Conservation (phyloP, 208 protist species). For the Crithidia acanthocephali region DNA sequence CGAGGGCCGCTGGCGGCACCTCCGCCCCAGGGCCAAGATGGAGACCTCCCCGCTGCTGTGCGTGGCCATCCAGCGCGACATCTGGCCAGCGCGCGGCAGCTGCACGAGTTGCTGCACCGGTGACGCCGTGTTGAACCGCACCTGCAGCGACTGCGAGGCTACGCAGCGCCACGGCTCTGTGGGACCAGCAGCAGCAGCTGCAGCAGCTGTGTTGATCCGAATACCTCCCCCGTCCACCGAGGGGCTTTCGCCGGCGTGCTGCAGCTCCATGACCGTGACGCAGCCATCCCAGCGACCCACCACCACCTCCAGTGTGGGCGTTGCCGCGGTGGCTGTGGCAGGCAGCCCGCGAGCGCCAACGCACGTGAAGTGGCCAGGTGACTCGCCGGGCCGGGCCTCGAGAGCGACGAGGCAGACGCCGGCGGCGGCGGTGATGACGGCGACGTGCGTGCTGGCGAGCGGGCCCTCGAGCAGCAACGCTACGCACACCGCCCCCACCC, state of each 20-base stretch:
- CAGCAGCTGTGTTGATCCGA: no score
- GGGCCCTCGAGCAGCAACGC: constrained; percentile 10
- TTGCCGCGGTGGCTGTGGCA: neutral
- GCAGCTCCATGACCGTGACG: constrained; percentile 18
- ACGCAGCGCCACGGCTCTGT: constrained; percentile 19
- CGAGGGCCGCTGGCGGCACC: neutral
- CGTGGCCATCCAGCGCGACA: constrained; percentile 30
- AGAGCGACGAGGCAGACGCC: constrained; percentile 8
- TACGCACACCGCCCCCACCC: constrained; percentile 32
- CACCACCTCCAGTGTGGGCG: constrained; percentile 8
- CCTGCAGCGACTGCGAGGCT: constrained; percentile 3
- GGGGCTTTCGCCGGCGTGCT: neutral
- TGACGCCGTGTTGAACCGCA: constrained; percentile 6
- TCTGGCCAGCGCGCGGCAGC: constrained; percentile 17
- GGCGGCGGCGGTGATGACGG: neutral
- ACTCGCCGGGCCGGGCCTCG: neutral
- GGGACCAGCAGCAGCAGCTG: neutral
- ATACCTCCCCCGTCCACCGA: no score
- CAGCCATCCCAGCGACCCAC: constrained; percentile 35
- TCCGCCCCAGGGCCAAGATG: constrained; percentile 17
- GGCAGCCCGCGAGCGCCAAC: neutral
- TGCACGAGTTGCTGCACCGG: constrained; percentile 26
- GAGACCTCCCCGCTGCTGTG: constrained; percentile 35
- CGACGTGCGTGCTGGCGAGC: constrained; percentile 8
- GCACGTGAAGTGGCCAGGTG: neutral